Evolutionary conservation across 2,329 filamentous ascomycete genomes (phyloP), one percentile per base, ranked within the genome.

Genomic region (Ceratocystis destructans): DNA sequence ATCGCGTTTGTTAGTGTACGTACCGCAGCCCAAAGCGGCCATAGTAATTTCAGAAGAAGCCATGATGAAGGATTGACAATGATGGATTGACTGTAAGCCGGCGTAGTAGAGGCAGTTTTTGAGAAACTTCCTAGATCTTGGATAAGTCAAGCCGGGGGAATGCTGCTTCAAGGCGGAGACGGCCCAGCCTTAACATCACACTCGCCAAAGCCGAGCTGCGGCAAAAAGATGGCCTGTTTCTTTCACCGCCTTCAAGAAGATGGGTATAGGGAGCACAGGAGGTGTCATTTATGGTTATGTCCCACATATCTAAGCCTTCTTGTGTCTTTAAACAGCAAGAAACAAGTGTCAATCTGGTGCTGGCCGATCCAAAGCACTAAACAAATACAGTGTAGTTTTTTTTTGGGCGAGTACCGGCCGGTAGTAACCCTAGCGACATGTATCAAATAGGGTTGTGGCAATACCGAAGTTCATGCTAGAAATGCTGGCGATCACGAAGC

Each of bases 1-100:
- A 28, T 50, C 8, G 37, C 37, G 37, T n/a, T 48, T 15, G 37
- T 31, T 22, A 15, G 63, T 17, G 48, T 41, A 66, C 66, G 31
- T 61, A 88, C 89, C 90, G 75, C 89, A 94, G 72, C 90, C 90
- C 67, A 96, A 80, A 69, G 94, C 84, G 69, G 89, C 84, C 77
- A 95, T 81, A 70, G 88, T 93, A 70, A 91, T 81, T 71, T 80
- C 79, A 22, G 61, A 55, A 64, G 59, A 41, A 61, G 66, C 44
- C 57, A 37, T 67, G 22, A 53, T 57, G 12, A 37, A 28, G 12
- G 3, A 53, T 22, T 17, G 15, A 20, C 6, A 25, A 10, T 53
- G 37, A 12, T 62, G 15, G 31, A 20, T 17, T 28, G 15, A 62
- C 33, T 17, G 45, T 48, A 10, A 12, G 22, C 8, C 15, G 28